Percentiles rank a stretch among this genome's conserved stretches.
phyloP scores from a whole-genome alignment of 2,329 filamentous ascomycete genomes.

The Colletotrichum eleusines region DNA sequence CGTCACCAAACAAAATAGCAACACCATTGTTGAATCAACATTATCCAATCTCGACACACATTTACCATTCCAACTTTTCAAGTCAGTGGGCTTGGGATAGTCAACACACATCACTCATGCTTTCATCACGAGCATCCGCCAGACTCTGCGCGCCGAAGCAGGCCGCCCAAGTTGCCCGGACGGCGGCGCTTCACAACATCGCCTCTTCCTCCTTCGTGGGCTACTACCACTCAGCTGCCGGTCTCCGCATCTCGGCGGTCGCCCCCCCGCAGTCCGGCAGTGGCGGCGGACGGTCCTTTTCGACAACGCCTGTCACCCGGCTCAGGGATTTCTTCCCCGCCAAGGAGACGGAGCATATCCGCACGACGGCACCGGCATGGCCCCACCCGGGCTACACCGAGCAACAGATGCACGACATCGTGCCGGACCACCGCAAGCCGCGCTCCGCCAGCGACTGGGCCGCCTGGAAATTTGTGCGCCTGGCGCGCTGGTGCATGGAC shows the following conservation, averaged over 20 bases:
- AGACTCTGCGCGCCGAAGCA: constrained; percentile 47
- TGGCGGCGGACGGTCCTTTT: constrained; percentile 55
- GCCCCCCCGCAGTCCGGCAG: constrained; percentile 45
- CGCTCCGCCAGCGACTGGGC: constrained; percentile 80
- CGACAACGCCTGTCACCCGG: constrained; percentile 59
- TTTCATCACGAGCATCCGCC: constrained; percentile 46
- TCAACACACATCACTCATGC: constrained; percentile 44
- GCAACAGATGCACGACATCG: constrained; percentile 80
- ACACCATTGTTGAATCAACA: constrained; percentile 8
- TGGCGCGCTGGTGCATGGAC: constrained; percentile 85
- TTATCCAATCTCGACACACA: not conserved
- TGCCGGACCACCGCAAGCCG: constrained; percentile 81
- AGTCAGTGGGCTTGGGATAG: not conserved
- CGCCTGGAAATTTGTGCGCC: constrained; percentile 81
- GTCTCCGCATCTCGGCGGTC: constrained; percentile 47
- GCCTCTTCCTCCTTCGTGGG: constrained; percentile 31
- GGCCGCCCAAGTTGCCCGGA: constrained; percentile 45
- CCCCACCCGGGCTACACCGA: constrained; percentile 80
- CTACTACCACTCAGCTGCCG: constrained; percentile 43
- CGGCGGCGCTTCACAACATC: constrained; percentile 40
- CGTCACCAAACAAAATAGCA: constrained; percentile 8
- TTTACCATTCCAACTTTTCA: not conserved
- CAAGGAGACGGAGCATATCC: constrained; percentile 71
- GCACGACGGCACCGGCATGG: constrained; percentile 75
- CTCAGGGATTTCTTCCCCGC: constrained; percentile 73